Evolutionary conservation across 305 asterid genomes (phyloP), one percentile per base, ranked within the genome.

Genomic region (Solanum chacoense): DNA sequence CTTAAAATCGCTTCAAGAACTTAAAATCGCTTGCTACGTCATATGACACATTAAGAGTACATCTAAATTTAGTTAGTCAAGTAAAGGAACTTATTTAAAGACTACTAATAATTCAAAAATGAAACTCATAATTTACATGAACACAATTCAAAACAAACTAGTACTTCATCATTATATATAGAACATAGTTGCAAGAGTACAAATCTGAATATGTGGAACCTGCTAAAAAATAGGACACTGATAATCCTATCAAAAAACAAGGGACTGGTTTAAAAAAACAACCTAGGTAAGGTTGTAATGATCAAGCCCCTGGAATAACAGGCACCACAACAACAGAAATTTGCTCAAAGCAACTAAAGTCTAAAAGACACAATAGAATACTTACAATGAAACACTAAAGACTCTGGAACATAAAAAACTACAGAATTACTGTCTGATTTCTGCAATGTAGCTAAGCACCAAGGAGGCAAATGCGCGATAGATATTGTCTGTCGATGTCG

Each of bases 251-350:
- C 76, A 89, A 93, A 75, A 94, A 91, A 85, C 92, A 13, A 78
- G 93, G 92, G 83, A 22, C 94, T 76, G 65, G 76, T 5, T 12
- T 2, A 35, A 90, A 50, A 92, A 94, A 91, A 91, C 94, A 92
- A 91, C 94, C 94, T 32, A 74, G 8, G 13, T 20, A 16, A 87
- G 93, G 91, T 92, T 89, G 93, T 94, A 90, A 89, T 91, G 90
- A 91, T 95, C 74, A 40, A 93, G 91, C 91, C 94, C 89, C 76
- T 26, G 1, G 90, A 87, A 76, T 71, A 71, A 72, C 90, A 90
- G 90, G 84, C 84, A 36, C 88, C 88, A 92, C 31, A 73, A 73
- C 77, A 75, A 85, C 90, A 34, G 84, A 88, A 87, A 63, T 67
- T 63, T 35, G 76, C 80, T 88, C 91, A 36, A 65, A 87, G 91